Conservation (phyloP, 2,329 filamentous ascomycete genomes). For the Cordyceps cateniannulata region DNA sequence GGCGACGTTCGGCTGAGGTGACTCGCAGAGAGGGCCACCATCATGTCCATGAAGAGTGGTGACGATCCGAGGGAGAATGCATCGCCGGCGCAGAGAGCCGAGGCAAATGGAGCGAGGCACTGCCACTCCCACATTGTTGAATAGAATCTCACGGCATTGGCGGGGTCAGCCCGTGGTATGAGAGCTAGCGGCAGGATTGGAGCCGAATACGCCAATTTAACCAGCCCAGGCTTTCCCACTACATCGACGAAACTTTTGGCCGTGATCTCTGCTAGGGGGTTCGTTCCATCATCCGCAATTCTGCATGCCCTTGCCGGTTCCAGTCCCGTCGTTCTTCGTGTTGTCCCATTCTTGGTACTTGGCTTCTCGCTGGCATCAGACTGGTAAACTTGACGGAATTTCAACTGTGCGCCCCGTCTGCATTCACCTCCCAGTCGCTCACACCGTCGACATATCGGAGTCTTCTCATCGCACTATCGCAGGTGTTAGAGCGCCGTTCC, state of each 20-base stretch:
- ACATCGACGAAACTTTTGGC: background rate
- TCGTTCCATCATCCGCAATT: background rate
- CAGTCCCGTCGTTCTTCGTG: background rate
- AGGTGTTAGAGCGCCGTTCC: background rate
- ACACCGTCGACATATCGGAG: constrained; percentile 10
- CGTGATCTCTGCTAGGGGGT: background rate
- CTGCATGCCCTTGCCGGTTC: background rate
- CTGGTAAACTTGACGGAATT: background rate
- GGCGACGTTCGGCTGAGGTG: constrained; percentile 12
- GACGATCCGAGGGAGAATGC: background rate
- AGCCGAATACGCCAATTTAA: background rate
- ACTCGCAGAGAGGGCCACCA: constrained; percentile 10
- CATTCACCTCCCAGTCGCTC: constrained; percentile 4
- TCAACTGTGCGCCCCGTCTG: background rate
- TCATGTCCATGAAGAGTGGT: constrained; percentile 1
- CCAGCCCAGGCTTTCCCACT: background rate
- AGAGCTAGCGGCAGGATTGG: background rate
- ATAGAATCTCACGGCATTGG: background rate
- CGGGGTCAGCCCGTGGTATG: background rate
- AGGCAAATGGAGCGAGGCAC: background rate
- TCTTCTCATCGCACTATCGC: constrained; percentile 13
- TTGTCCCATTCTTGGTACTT: background rate
- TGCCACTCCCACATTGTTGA: background rate
- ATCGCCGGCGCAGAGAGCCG: background rate
- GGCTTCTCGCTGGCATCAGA: background rate